phyloP scores from a whole-genome alignment of 805 yeast species.

The Lipomyces sp. region DNA sequence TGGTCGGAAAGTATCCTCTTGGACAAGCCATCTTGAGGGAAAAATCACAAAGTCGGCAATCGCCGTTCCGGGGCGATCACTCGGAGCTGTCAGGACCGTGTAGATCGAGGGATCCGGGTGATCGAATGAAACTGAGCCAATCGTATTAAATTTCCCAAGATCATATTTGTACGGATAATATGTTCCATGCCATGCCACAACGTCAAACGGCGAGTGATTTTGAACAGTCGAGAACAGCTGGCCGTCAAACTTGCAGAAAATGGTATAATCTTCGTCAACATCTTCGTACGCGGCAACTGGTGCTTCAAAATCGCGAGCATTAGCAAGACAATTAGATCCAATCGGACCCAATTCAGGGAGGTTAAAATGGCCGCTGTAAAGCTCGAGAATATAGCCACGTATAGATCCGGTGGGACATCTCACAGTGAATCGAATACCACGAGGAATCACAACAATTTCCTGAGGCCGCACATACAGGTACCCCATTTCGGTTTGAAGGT shows the following conservation, averaged over 20 bases:
- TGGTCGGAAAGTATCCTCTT: constrained; percentile 42
- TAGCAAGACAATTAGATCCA: constrained; percentile 43
- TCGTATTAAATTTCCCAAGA: constrained; percentile 39
- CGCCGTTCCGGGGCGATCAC: constrained; percentile 39
- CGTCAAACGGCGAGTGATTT: constrained; percentile 41
- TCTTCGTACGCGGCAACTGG: constrained; percentile 41
- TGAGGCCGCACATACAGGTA: constrained; percentile 39
- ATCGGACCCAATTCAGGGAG: constrained; percentile 44
- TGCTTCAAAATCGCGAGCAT: constrained; percentile 41
- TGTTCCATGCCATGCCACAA: constrained; percentile 43
- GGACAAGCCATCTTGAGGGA: constrained; percentile 43
- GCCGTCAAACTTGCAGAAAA: constrained; percentile 28
- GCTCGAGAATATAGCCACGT: constrained; percentile 42
- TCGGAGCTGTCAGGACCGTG: constrained; percentile 32
- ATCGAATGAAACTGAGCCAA: constrained; percentile 42
- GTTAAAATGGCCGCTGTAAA: constrained; percentile 41
- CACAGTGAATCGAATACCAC: constrained; percentile 40
- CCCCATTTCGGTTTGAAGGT: constrained; percentile 42
- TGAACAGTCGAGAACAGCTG: constrained; percentile 19
- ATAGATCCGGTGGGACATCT: constrained; percentile 33
- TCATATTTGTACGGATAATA: constrained; percentile 43
- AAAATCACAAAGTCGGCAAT: constrained; percentile 43
- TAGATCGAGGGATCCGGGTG: constrained; percentile 43
- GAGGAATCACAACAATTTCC: constrained; percentile 42
- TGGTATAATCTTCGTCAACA: constrained; percentile 38